Evolutionary conservation across 805 yeast species (phyloP).

Genomic region (Ogataea nonfermentans): DNA sequence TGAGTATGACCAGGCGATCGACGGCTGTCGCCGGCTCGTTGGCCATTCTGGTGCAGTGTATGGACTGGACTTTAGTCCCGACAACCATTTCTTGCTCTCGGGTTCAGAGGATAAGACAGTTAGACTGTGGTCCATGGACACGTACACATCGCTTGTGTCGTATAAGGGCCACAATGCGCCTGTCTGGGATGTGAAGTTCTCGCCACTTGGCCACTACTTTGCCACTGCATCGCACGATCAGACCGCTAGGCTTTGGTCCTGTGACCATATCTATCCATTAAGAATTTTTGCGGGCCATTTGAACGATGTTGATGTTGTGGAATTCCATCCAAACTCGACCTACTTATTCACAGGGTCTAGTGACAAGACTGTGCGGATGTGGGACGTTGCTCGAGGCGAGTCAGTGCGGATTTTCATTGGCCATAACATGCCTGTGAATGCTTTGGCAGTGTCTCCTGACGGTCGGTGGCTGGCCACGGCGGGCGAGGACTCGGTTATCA

Average conservation of each 20-base stretch:
- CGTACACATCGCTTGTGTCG: conserved; percentile 84
- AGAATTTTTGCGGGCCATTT: conserved; percentile 97
- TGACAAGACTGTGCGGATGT: conserved; percentile 95
- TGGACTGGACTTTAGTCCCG: conserved; percentile 88
- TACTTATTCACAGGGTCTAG: conserved; percentile 93
- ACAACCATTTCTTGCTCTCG: conserved; percentile 74
- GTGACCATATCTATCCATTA: conserved; percentile 95
- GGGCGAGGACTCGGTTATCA: conserved; percentile 86
- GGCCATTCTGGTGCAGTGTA: conserved; percentile 97
- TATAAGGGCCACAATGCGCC: conserved; percentile 97
- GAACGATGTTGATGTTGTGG: conserved; percentile 92
- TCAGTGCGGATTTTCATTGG: conserved; percentile 91
- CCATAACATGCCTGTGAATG: conserved; percentile 83
- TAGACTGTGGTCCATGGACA: conserved; percentile 90
- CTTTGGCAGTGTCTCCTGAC: conserved; percentile 90
- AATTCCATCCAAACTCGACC: conserved; percentile 94
- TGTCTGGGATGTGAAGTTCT: conserved; percentile 93
- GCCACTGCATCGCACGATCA: conserved; percentile 98
- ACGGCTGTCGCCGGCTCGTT: conserved; percentile 51
- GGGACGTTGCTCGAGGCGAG: conserved; percentile 91
- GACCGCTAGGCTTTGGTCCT: conserved; percentile 96
- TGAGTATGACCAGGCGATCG: conserved; percentile 38
- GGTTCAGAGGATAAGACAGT: conserved; percentile 91
- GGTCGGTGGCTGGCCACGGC: conserved; percentile 96
- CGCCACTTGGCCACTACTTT: conserved; percentile 95